Percentiles rank a stretch among this genome's conserved stretches.
phyloP scores from a whole-genome alignment of 2,329 filamentous ascomycete genomes.

The Alternaria alternata region DNA sequence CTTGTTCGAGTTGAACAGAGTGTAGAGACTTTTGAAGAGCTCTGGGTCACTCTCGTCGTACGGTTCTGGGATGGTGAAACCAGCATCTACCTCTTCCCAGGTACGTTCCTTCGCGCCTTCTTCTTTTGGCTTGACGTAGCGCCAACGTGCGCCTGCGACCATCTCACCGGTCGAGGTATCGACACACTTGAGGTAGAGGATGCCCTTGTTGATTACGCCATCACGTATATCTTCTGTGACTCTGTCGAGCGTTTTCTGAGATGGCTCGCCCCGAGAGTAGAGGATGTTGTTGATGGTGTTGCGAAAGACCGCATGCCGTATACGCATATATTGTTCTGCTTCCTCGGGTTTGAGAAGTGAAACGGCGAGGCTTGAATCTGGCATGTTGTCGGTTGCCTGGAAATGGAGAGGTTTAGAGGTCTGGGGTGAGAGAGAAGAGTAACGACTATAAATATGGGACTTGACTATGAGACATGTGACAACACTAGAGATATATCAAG shows the following conservation, averaged over 20 bases:
- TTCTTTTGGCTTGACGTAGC: constrained; percentile 29
- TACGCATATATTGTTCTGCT: constrained; percentile 40
- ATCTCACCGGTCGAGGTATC: constrained; percentile 37
- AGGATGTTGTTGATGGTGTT: constrained; percentile 46
- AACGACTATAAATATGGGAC: background rate
- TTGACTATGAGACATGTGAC: background rate
- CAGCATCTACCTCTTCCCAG: constrained; percentile 40
- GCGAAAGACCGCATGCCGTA: constrained; percentile 44
- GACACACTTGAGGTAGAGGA: constrained; percentile 41
- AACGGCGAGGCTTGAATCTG: constrained; percentile 35
- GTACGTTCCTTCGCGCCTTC: constrained; percentile 27
- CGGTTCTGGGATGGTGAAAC: constrained; percentile 29
- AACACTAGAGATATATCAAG: background rate
- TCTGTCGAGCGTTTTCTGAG: constrained; percentile 31
- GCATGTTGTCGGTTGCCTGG: constrained; percentile 18
- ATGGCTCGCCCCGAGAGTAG: constrained; percentile 41
- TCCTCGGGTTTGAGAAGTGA: constrained; percentile 39
- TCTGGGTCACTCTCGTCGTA: constrained; percentile 41
- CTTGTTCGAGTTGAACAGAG: constrained; percentile 36
- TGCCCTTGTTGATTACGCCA: constrained; percentile 34
- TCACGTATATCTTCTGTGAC: constrained; percentile 33
- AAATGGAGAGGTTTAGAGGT: background rate
- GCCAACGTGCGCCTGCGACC: constrained; percentile 44
- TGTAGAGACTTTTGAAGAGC: constrained; percentile 30
- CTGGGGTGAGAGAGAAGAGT: background rate